phyloP scores from a whole-genome alignment of 768 basidiomycete species.

The Melanogaster broomeanus region DNA sequence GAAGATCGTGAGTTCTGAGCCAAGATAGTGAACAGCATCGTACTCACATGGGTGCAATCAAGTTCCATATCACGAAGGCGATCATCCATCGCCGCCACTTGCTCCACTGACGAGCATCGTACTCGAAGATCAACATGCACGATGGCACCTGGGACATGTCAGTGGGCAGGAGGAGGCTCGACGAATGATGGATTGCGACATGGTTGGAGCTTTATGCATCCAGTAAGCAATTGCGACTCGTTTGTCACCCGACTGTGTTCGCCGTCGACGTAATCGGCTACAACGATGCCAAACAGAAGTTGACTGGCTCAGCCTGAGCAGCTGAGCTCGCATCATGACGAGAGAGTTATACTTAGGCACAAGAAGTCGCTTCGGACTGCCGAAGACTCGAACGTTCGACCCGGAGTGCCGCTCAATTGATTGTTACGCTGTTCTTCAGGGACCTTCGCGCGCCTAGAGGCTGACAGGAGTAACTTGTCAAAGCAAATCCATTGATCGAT shows the following conservation, averaged over 20 bases:
- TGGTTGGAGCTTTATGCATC: neutral
- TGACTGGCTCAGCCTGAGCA: too few species aligned
- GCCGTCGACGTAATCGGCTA: neutral
- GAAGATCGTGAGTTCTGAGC: conserved; percentile 2
- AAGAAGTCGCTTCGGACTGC: neutral
- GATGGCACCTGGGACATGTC: conserved; percentile 21
- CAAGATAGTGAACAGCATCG: neutral
- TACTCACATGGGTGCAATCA: conserved; percentile 30
- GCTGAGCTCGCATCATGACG: too few species aligned
- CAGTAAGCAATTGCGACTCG: neutral
- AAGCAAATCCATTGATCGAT: too few species aligned
- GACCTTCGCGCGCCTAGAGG: too few species aligned
- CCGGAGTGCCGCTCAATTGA: neutral
- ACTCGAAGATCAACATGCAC: conserved; percentile 15
- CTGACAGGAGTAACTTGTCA: too few species aligned
- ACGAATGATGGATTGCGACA: conserved; percentile 2
- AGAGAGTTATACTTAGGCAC: too few species aligned
- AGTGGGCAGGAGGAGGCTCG: conserved; percentile 1
- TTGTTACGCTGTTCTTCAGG: neutral
- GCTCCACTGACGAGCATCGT: conserved; percentile 30
- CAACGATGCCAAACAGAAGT: too few species aligned
- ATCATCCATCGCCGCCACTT: conserved; percentile 30
- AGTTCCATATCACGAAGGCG: conserved; percentile 28
- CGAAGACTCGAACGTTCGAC: neutral
- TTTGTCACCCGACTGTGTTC: neutral